phyloP scores from a whole-genome alignment of 345 rosid species.

The Turnera subulata region DNA sequence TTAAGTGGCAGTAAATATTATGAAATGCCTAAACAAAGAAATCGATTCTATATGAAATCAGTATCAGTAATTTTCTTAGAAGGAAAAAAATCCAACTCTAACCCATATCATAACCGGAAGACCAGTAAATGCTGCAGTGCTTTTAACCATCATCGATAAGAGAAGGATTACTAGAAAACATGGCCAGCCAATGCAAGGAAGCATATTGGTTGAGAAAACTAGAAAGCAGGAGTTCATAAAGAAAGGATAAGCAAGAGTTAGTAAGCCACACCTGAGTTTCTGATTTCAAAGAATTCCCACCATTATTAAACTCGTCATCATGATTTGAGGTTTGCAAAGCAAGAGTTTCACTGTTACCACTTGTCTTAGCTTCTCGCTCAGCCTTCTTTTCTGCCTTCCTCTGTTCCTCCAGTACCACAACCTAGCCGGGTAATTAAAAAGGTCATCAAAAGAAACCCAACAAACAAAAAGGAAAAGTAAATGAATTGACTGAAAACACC shows the following conservation, averaged over 20 bases:
- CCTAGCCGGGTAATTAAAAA: conserved; percentile 29
- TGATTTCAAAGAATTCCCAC: conserved; percentile 23
- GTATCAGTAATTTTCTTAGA: too few species aligned
- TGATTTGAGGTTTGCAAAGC: conserved; percentile 24
- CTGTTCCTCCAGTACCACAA: conserved; percentile 67
- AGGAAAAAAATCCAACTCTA: neutral
- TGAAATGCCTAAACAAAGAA: too few species aligned
- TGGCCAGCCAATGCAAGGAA: neutral
- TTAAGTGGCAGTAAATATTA: too few species aligned
- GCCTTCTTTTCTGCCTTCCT: conserved; percentile 39
- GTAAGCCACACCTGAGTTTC: conserved; percentile 35
- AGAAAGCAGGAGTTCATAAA: neutral
- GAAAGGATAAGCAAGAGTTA: neutral
- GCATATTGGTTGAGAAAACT: neutral
- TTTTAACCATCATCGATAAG: neutral
- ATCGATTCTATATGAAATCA: too few species aligned
- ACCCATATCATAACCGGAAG: neutral
- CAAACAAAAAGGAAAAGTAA: neutral
- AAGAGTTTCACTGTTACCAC: conserved; percentile 30
- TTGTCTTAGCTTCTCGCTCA: conserved; percentile 37
- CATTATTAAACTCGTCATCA: conserved; percentile 30
- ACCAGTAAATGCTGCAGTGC: neutral
- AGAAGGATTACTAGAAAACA: neutral
- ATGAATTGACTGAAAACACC: neutral
- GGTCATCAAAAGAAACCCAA: conserved; percentile 1